Conservation (phyloP, 1,139 yeast species). For the Sugiyamaella sp. region DNA sequence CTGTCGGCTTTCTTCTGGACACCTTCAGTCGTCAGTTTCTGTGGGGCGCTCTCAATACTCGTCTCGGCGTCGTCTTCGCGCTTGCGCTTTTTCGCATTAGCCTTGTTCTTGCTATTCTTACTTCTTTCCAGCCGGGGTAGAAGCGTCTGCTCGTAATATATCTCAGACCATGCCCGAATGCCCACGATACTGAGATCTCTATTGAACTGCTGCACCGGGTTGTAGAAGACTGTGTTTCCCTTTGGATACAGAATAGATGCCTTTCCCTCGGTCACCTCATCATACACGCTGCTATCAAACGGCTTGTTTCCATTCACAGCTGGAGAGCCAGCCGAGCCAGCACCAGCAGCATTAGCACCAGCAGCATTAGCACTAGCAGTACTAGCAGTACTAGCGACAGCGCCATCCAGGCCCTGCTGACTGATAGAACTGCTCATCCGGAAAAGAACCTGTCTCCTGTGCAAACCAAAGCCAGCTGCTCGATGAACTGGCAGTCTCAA, state of each 20-base stretch:
- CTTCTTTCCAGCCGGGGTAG: conserved; percentile 37
- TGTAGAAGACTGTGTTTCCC: conserved; percentile 84
- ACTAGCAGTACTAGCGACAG: not conserved
- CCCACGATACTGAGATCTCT: conserved; percentile 86
- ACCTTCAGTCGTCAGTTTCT: no score
- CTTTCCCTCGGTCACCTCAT: conserved; percentile 67
- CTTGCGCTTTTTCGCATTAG: conserved; percentile 24
- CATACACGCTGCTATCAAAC: conserved; percentile 26
- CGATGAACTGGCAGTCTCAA: not conserved
- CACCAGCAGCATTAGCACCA: not conserved
- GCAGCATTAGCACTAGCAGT: not conserved
- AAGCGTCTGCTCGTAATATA: conserved; percentile 47
- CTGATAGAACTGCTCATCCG: conserved; percentile 3
- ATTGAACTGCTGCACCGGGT: conserved; percentile 95
- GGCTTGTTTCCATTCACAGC: conserved; percentile 1
- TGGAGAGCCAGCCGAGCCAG: no score
- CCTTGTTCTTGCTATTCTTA: conserved; percentile 34
- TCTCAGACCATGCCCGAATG: conserved; percentile 80
- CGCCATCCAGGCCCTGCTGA: no score
- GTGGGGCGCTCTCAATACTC: conserved; percentile 18
- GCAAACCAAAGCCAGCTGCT: not conserved
- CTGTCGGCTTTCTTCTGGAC: no score
- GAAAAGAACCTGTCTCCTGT: not conserved
- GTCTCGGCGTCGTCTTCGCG: conserved; percentile 29
- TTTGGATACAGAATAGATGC: conserved; percentile 80